Evolutionary conservation across 768 basidiomycete species (phyloP), one percentile per base, ranked within the genome.

Genomic region (Tricholoma matsutake): DNA sequence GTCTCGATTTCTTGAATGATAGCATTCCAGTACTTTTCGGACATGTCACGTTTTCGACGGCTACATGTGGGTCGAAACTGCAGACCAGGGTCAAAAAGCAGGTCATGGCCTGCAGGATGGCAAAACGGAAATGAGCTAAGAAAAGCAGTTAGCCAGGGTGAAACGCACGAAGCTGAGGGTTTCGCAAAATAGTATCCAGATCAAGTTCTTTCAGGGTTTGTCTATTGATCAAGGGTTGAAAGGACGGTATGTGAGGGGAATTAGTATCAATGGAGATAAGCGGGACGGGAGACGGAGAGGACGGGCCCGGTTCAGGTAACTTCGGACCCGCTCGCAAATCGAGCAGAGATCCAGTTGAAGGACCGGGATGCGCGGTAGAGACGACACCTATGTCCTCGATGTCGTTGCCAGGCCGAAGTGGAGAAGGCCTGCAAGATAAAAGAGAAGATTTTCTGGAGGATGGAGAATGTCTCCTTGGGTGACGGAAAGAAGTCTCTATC

Each of bases 1-100:
- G 77, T 76, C 68, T 89, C 83, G 22, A 95, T 78, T 76, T 98
- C 95, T 55, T 83, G 84, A 34, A 83, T 77, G 57, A 98, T 79
- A 45, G 94, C 89, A 43, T 78, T 77, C 95, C 95, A 98, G 70
- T 96, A 98, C 61, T 83, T 85, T 64, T 94, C 92, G 0, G 87
- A 81, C 37, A 85, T 78, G 54, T 87, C 85, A 71, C 76, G 78
- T 71, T 94, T 94, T 60, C 87, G 84, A 41, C 87, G 84, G 63
- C 85, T 85, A n/a, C 83, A 81, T 1, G 87, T 87, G 10, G 91
- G 90, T 45, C 89, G 83, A 73, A 93, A 93, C 71, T 93, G 91
- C 13, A 94, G 77, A 14, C 87, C 87, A 16, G 91, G 82, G 64
- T 96, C 94, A 65, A 96, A 95, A 65, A 96, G 83, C 62, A 96